phyloP scores from a whole-genome alignment of 2,329 filamentous ascomycete genomes.

The Exophiala oligosperma region DNA sequence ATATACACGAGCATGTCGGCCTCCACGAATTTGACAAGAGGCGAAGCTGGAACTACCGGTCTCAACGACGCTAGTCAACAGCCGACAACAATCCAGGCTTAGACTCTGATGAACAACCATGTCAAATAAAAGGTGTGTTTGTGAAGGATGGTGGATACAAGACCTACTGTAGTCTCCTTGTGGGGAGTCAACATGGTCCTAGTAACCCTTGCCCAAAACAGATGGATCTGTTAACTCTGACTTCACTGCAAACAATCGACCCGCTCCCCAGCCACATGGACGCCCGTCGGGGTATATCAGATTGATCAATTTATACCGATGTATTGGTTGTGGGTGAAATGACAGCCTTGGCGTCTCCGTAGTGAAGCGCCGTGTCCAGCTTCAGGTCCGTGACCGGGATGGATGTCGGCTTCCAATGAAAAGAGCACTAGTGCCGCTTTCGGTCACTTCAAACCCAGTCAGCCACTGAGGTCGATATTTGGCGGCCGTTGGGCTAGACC shows the following conservation, averaged over 20 bases:
- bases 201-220: too few relatives aligned
- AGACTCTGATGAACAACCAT: neutral
- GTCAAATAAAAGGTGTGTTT: neutral
- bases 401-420: neutral
- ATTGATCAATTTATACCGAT: neutral
- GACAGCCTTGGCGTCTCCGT: neutral
- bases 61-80: neutral
- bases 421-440: neutral
- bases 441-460: neutral
- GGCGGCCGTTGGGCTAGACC: neutral
- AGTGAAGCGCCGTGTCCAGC: neutral
- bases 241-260: neutral
- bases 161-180: too few relatives aligned
- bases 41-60: neutral
- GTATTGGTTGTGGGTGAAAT: neutral
- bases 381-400: neutral
- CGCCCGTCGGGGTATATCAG: neutral
- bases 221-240: neutral
- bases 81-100: neutral
- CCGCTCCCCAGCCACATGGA: constrained; percentile 6
- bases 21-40: neutral
- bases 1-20: neutral
- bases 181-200: too few relatives aligned
- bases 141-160: neutral
- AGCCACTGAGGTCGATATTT: neutral